Percentiles rank a stretch among this genome's conserved stretches.
Conservation (phyloP, 192 early-diverging fungal genomes). For the Backusella sp. region DNA sequence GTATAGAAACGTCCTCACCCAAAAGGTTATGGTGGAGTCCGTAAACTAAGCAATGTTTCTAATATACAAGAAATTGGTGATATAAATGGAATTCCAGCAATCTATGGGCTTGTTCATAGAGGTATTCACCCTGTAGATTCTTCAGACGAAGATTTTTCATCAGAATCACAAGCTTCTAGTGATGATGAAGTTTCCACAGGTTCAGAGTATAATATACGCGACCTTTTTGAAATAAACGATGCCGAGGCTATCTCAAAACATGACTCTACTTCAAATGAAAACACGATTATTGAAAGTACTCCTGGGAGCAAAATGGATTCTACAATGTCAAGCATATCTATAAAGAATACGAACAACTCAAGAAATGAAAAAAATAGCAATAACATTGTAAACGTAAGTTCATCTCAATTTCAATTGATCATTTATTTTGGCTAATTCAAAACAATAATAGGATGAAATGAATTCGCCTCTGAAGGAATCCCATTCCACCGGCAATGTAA, state of each 20-base stretch:
- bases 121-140: neutral
- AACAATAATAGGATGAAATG: neutral
- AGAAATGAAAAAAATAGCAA: neutral
- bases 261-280: neutral
- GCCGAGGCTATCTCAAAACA: neutral
- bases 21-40: neutral
- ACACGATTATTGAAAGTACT: neutral
- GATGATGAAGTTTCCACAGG: neutral
- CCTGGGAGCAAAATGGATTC: neutral
- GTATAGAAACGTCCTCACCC: neutral
- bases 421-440: neutral
- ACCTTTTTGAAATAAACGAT: neutral
- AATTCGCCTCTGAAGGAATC: neutral
- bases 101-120: neutral
- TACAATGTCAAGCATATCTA: neutral
- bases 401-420: neutral
- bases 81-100: neutral
- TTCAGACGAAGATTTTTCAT: neutral
- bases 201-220: neutral
- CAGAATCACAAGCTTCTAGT: neutral
- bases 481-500: neutral
- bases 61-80: neutral
- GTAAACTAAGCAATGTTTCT: neutral
- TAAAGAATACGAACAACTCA: neutral
- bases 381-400: neutral